Evolutionary conservation across 2,329 filamentous ascomycete genomes (phyloP).

Genomic region (Neonectria coccinea): DNA sequence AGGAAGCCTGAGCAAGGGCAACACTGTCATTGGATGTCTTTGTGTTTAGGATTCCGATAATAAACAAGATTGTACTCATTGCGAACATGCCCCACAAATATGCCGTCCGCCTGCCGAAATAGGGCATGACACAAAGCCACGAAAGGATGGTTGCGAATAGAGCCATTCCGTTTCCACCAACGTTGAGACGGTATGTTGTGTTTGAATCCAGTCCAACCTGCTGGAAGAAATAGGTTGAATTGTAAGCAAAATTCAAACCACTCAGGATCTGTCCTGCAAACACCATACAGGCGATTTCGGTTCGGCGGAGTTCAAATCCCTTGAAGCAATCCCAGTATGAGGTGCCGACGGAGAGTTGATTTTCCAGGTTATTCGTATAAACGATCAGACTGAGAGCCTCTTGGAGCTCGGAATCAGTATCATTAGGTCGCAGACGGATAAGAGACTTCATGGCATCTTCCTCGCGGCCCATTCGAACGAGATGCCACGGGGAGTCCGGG

Average conservation of each 20-base stretch:
- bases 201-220: constrained; percentile 49
- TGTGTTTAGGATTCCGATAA: constrained; percentile 58
- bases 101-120: constrained; percentile 58
- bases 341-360: constrained; percentile 51
- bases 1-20: constrained; percentile 51
- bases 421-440: constrained; percentile 45
- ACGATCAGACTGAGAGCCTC: constrained; percentile 55
- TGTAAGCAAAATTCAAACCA: constrained; percentile 54
- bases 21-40: constrained; percentile 40
- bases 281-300: constrained; percentile 51
- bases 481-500: constrained; percentile 61
- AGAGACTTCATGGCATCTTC: constrained; percentile 52
- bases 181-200: constrained; percentile 51
- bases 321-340: constrained; percentile 59
- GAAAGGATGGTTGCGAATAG: constrained; percentile 58
- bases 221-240: constrained; percentile 57
- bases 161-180: constrained; percentile 55
- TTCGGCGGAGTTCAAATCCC: constrained; percentile 54
- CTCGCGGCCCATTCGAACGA: constrained; percentile 51
- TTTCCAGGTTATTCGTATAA: constrained; percentile 56
- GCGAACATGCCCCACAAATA: constrained; percentile 59
- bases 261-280: constrained; percentile 53
- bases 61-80: constrained; percentile 53
- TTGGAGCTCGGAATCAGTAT: constrained; percentile 47
- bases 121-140: constrained; percentile 56